Evolutionary conservation across 2,329 filamentous ascomycete species (phyloP).

Genomic region (Aureobasidium lini): DNA sequence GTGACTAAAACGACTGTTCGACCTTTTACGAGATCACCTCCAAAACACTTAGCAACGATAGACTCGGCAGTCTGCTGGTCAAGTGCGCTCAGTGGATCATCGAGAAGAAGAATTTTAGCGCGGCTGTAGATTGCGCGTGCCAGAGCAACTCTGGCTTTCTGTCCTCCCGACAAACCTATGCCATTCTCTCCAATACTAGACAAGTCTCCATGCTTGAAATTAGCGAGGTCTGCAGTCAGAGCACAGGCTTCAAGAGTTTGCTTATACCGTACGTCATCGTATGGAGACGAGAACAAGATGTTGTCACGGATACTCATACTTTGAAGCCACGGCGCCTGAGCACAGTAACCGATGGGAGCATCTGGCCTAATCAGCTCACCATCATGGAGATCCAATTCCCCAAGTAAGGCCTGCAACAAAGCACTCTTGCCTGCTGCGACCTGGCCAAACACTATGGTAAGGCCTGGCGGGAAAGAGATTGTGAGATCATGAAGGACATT

Average conservation of each 20-base stretch:
- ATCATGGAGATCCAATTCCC: constrained; percentile 48
- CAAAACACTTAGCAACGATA: constrained; percentile 52
- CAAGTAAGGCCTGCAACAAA: constrained; percentile 50
- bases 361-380: constrained; percentile 47
- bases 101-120: constrained; percentile 39
- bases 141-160: constrained; percentile 40
- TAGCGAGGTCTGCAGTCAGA: constrained; percentile 52
- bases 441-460: constrained; percentile 57
- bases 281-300: constrained; percentile 56
- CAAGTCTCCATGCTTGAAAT: constrained; percentile 57
- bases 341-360: constrained; percentile 55
- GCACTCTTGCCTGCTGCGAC: constrained; percentile 59
- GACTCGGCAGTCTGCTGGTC: constrained; percentile 56
- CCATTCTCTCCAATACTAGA: constrained; percentile 43
- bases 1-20: constrained; percentile 55
- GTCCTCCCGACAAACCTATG: constrained; percentile 41
- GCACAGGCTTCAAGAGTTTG: constrained; percentile 61
- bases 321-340: constrained; percentile 60
- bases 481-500: constrained; percentile 49
- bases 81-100: constrained; percentile 41
- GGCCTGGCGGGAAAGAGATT: constrained; percentile 47
- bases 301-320: constrained; percentile 64
- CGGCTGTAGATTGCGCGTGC: constrained; percentile 41
- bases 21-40: constrained; percentile 46
- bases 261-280: constrained; percentile 62